Conservation (phyloP, 345 rosid genomes). For the Gossypium ekmanianum region DNA sequence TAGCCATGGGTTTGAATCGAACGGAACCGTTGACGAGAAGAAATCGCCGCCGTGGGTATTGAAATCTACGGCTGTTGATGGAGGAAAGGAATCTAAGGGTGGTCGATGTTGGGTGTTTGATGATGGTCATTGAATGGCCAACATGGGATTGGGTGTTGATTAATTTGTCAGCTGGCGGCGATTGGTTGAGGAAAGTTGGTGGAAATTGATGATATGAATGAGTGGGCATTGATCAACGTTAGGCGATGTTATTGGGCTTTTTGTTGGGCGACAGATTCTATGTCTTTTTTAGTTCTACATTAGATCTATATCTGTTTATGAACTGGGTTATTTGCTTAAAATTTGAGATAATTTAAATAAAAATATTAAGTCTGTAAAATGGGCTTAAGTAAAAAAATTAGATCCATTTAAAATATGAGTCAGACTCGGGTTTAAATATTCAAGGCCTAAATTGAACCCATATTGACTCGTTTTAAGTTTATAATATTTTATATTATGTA, state of each 20-base stretch:
- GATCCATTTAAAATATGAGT: too few relatives aligned
- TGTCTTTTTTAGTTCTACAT: not conserved
- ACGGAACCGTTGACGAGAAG: not conserved
- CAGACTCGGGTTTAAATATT: accelerated
- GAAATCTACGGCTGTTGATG: not conserved
- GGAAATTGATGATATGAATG: not conserved
- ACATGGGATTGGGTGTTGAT: not conserved
- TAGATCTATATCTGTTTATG: too few relatives aligned
- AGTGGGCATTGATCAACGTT: not conserved
- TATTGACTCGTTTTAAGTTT: too few relatives aligned
- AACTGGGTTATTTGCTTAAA: accelerated
- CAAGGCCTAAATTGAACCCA: accelerated
- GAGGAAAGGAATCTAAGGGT: not conserved
- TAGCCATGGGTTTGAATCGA: constrained; percentile 16
- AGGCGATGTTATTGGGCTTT: not conserved
- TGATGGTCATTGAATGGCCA: constrained; percentile 1
- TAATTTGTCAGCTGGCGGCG: not conserved
- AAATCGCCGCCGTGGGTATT: constrained; percentile 5
- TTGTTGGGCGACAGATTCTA: not conserved
- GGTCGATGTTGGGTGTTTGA: not conserved
- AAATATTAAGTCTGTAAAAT: accelerated
- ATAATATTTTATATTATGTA: too few relatives aligned
- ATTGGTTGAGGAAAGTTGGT: not conserved
- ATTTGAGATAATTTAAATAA: accelerated
- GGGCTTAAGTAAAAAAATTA: too few relatives aligned